phyloP scores from a whole-genome alignment of 2,329 filamentous ascomycete genomes.

The Trichoderma sp. region DNA sequence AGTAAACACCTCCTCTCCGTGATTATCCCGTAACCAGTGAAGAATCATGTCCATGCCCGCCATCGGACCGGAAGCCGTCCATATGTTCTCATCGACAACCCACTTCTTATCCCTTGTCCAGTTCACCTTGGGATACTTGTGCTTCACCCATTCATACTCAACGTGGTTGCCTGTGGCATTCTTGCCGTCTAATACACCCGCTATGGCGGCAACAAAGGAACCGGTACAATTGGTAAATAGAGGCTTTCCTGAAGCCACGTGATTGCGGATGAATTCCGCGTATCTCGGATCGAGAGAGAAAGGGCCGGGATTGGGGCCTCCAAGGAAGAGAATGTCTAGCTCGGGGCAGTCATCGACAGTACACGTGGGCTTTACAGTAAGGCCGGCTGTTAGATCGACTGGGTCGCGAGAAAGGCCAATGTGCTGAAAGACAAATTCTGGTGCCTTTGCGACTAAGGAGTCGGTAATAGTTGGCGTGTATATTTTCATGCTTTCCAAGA shows the following conservation, averaged over 20 bases:
- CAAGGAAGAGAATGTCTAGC: conserved; percentile 42
- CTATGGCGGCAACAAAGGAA: conserved; percentile 34
- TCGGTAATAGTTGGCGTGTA: background rate
- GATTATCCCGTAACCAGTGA: conserved; percentile 43
- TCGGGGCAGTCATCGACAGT: conserved; percentile 41
- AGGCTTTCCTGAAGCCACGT: conserved; percentile 40
- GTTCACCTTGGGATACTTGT: conserved; percentile 43
- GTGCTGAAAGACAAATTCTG: conserved; percentile 39
- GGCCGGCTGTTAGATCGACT: conserved; percentile 25
- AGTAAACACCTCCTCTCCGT: conserved; percentile 35
- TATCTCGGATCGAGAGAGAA: conserved; percentile 37
- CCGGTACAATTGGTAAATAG: conserved; percentile 45
- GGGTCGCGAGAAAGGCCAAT: conserved; percentile 38
- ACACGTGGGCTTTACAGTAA: conserved; percentile 31
- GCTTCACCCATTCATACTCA: conserved; percentile 34
- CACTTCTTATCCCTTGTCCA: conserved; percentile 49
- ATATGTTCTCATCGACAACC: conserved; percentile 48
- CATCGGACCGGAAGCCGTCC: conserved; percentile 48
- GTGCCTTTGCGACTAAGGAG: conserved; percentile 25
- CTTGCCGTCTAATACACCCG: conserved; percentile 46
- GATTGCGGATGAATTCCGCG: conserved; percentile 37
- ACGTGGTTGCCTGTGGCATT: conserved; percentile 47
- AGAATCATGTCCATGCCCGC: conserved; percentile 50
- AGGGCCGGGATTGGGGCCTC: conserved; percentile 34
- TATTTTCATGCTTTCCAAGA: background rate